Conservation (phyloP, 306 rosid genomes). For the Acacia acuminata region DNA sequence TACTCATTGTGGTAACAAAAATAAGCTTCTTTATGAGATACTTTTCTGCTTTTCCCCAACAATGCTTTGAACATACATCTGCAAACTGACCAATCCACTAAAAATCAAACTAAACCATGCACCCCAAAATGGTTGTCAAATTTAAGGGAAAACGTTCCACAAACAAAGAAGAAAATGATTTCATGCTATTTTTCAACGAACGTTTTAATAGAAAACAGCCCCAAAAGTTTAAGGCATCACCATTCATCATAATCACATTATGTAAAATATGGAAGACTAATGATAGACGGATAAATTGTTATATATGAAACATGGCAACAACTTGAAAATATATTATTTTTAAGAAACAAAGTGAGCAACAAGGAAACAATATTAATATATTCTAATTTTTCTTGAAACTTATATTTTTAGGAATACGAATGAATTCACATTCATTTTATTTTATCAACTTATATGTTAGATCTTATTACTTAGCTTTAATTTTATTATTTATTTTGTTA, state of each 20-base stretch:
- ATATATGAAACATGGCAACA: not conserved
- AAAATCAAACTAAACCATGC: conserved; percentile 5
- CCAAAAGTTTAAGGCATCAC: not conserved
- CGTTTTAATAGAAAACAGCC: not conserved
- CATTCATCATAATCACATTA: not conserved
- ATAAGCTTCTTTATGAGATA: conserved; percentile 3
- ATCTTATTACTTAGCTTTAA: not conserved
- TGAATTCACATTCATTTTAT: not conserved
- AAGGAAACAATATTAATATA: not conserved
- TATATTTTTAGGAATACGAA: not conserved
- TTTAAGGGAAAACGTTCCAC: not conserved
- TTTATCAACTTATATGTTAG: not conserved
- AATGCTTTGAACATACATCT: conserved; percentile 1
- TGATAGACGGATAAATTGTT: not conserved
- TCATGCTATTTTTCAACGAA: not conserved
- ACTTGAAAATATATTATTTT: not conserved
- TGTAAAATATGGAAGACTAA: not conserved
- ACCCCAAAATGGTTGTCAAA: conserved; percentile 1
- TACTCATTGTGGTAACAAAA: conserved; percentile 11
- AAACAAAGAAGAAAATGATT: conserved; percentile 6
- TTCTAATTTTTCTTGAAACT: not conserved
- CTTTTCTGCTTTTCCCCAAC: not conserved
- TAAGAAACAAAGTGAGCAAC: not conserved
- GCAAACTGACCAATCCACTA: conserved; percentile 3
- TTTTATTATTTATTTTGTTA: not conserved